Evolutionary conservation across 768 basidiomycete genomes (phyloP), one percentile per base, ranked within the genome.

Genomic region (Auriculariales sp.): DNA sequence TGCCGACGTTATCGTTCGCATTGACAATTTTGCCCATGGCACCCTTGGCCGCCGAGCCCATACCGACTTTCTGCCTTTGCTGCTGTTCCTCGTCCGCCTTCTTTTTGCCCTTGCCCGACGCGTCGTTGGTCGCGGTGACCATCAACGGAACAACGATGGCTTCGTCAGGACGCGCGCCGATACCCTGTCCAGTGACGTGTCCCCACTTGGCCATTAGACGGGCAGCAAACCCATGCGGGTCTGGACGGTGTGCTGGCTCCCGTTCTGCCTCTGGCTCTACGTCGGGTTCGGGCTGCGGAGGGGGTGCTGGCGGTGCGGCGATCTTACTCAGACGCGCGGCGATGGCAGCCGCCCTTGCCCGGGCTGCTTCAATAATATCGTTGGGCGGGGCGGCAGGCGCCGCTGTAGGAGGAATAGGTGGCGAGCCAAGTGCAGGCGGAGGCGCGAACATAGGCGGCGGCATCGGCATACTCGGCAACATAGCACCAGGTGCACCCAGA

Each of bases 171-270:
- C 39, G 79, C 0, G 75, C 81, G 29, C 94, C 94, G 1, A 97
- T 73, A 9, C 93, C 93, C 65, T 91, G 82, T 1, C 94, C 94
- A 61, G 89, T 88, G 61, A 87, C 85, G 61, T 95, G 90, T 0
- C 93, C 93, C 87, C 86, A 93, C 67, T 92, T 95, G 2, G 86
- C 87, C 91, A 95, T 94, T 56, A 94, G 61, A 29, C 86, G 81
- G 11, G 81, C 81, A 28, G 89, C 89, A 57, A 93, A 90, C 11
- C 74, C 75, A 49, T 79, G 81, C 0, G 79, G 77, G 54, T 86
- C 79, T 32, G 78, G 68, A 49, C 74, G 44, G 17, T 22, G 10
- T 28, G 15, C 36, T 32, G 3, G 49, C 15, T 28, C 28, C 15
- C 15, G 22, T 17, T 30, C 34, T 39, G 14, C 35, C 9, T 4